Evolutionary conservation across 352 stramenopile genomes (phyloP).

Genomic region (Phytophthora lateralis): DNA sequence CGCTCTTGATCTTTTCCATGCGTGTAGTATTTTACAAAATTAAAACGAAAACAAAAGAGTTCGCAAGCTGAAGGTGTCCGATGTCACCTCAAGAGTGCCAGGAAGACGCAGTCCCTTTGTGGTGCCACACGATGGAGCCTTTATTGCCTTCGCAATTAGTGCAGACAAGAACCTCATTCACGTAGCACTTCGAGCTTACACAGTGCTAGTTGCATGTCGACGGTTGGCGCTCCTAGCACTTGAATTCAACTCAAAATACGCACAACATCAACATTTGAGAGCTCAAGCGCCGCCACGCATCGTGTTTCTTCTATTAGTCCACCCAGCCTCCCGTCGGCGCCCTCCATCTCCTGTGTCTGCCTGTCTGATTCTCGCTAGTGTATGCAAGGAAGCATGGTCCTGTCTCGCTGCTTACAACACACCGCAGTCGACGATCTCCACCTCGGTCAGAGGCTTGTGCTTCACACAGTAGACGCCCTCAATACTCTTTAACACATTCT

Average conservation of each 20-base stretch:
- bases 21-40: slow-evolving; percentile 39
- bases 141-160: neutral
- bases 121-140: no score
- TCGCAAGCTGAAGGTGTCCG: slow-evolving; percentile 4
- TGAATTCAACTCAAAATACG: neutral
- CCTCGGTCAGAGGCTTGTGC: slow-evolving; percentile 80
- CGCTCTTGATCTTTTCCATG: slow-evolving; percentile 29
- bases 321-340: slow-evolving; percentile 5
- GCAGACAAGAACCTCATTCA: neutral
- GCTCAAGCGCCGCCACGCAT: slow-evolving; percentile 25
- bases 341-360: slow-evolving; percentile 20
- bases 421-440: slow-evolving; percentile 82
- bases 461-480: slow-evolving; percentile 84
- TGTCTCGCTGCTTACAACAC: slow-evolving; percentile 57
- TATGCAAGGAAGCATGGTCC: slow-evolving; percentile 12
- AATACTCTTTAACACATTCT: slow-evolving; percentile 85
- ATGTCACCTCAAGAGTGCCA: neutral
- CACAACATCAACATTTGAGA: slow-evolving; percentile 21
- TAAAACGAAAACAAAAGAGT: slow-evolving; percentile 35
- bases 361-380: slow-evolving; percentile 19
- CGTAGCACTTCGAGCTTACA: neutral
- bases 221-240: neutral
- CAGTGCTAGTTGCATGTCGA: neutral
- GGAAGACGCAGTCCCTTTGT: no score
- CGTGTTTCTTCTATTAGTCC: slow-evolving; percentile 50